Percentiles rank a stretch among this genome's conserved stretches.
Conservation (phyloP, 352 stramenopile species). For the Vaucheria bursata region DNA sequence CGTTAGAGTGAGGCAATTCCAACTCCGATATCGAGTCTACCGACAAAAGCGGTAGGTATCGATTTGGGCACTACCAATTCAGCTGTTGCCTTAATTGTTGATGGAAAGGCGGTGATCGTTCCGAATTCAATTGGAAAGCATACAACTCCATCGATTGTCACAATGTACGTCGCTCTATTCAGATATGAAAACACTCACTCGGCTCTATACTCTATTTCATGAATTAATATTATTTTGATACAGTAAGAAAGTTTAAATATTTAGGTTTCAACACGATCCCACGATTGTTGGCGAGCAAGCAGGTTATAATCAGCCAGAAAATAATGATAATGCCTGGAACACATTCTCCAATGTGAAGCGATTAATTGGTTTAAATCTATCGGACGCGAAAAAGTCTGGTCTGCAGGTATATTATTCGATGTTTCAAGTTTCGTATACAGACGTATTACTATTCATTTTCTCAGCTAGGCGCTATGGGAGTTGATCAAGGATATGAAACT, state of each 20-base stretch:
- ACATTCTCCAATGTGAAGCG: conserved; percentile 47
- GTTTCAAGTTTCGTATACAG: too few relatives aligned
- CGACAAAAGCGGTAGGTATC: conserved; percentile 24
- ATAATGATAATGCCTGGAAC: conserved; percentile 28
- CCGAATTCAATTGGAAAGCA: conserved; percentile 30
- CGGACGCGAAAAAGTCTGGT: conserved; percentile 20
- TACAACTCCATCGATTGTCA: conserved; percentile 43
- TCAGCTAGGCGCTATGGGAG: conserved; percentile 26
- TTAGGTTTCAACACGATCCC: too few relatives aligned
- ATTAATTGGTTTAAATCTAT: conserved; percentile 34
- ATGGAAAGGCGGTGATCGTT: conserved; percentile 45
- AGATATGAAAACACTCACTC: too few relatives aligned
- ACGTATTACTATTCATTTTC: too few relatives aligned
- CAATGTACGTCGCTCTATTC: too few relatives aligned
- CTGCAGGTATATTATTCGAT: background rate
- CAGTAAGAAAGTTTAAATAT: too few relatives aligned
- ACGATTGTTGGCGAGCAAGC: too few relatives aligned
- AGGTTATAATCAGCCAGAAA: too few relatives aligned
- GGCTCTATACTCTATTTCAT: too few relatives aligned
- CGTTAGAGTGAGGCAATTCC: too few relatives aligned
- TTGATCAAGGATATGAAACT: conserved; percentile 23
- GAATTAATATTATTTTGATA: too few relatives aligned
- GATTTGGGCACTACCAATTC: conserved; percentile 62
- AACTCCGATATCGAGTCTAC: too few relatives aligned
- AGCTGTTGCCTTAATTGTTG: conserved; percentile 56